Evolutionary conservation across 805 yeast species (phyloP), one percentile per base, ranked within the genome.

Genomic region (Ogataea wickerhamii): DNA sequence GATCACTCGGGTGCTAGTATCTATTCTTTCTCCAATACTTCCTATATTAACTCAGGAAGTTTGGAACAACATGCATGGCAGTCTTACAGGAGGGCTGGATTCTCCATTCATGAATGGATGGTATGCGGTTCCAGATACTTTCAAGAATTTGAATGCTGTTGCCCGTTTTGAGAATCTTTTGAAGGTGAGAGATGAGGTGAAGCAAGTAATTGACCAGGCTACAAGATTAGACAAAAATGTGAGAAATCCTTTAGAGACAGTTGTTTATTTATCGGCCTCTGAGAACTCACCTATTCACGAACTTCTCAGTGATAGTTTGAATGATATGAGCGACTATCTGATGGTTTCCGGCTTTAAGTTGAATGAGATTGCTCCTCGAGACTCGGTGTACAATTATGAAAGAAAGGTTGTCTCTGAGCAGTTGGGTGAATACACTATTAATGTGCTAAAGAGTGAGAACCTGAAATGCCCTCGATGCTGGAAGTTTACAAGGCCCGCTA

Each of bases 381-480:
- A 24, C 5, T 19, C 10, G 6, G 34, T 41, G 20, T 60, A 52
- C 35, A 63, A 66, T 13, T 60, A 58, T 36, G 43, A 59, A 34
- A 49, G 48, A 10, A 39, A 48, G n/a, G 45, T 67, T 2, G 45
- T 45, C 2, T 45, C 70, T 2, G 59, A 51, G 6, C 66, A 58
- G 2, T 51, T 49, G 6, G 54, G 44, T 2, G 32, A 37, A 3
- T 32, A 68, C 5, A 48, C 47, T 1, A 51, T 76, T 4, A 45
- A 57, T 2, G 71, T 82, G 2, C 60, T 68, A 37, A 51, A 48
- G 34, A 47, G 62, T 30, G 40, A 56, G 0, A 53, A 66, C 2
- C 63, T 64, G 36, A 88, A 88, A 53, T 93, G 98, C 58, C 95
- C 96, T 5, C 74, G 98, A 56, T 93, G 98, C 63, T 93, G 98